A percentile compares a stretch with the other conserved stretches of the same genome.
These are phyloP conservation scores for Pestalotiopsis sp. DNA, from an alignment of 2,329 filamentous ascomycete species.

Conservation along the genomic window DNA sequence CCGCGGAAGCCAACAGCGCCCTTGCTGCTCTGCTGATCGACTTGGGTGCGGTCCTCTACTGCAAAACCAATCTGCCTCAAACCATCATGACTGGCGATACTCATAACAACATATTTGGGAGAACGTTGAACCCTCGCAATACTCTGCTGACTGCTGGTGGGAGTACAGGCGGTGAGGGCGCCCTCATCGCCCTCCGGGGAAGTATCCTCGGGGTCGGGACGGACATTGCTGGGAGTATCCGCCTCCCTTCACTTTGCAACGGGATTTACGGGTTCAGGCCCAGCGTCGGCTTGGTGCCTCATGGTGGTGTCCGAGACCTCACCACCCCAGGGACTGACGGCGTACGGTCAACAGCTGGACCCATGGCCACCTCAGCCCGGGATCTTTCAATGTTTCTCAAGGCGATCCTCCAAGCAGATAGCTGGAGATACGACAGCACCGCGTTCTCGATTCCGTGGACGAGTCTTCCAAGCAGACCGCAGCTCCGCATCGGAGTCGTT, in stretches of 20 bases:
- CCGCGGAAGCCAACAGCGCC: slow-evolving; percentile 20
- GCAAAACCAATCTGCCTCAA: slow-evolving; percentile 57
- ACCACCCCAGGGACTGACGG: slow-evolving; percentile 49
- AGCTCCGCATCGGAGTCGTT: slow-evolving; percentile 50
- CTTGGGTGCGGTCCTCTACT: slow-evolving; percentile 49
- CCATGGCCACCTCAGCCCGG: slow-evolving; percentile 40
- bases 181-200: slow-evolving; percentile 20
- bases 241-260: slow-evolving; percentile 30
- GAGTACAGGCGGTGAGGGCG: slow-evolving; percentile 34
- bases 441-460: slow-evolving; percentile 49
- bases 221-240: slow-evolving; percentile 29
- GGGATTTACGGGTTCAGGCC: slow-evolving; percentile 34
- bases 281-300: slow-evolving; percentile 2
- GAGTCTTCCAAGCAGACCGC: slow-evolving; percentile 17
- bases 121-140: slow-evolving; percentile 41
- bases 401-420: slow-evolving; percentile 36
- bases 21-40: slow-evolving; percentile 43
- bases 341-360: slow-evolving; percentile 45
- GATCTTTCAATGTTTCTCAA: slow-evolving; percentile 43
- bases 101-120: slow-evolving; percentile 42
- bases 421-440: slow-evolving; percentile 47
- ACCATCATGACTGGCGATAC: slow-evolving; percentile 48
- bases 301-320: slow-evolving; percentile 5
- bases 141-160: slow-evolving; percentile 33
- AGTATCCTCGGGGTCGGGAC: slow-evolving; percentile 21